A percentile compares a stretch with the other conserved stretches of the same genome.
Evolutionary conservation across 352 stramenopile species (phyloP).

Genomic region (Hyaloperonospora arabidopsidis): DNA sequence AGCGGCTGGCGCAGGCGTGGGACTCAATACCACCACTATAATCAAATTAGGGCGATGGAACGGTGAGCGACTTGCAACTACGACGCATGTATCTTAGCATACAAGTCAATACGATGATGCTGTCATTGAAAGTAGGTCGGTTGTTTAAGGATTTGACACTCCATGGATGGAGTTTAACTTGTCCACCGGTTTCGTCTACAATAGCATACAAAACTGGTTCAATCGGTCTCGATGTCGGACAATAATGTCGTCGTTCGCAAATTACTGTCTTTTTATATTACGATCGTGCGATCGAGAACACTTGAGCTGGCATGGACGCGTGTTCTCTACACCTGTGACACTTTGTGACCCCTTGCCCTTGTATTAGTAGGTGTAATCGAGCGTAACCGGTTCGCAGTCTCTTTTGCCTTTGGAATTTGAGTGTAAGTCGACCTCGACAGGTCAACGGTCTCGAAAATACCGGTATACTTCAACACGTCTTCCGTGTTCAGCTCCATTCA

Average conservation of each 20-base stretch:
- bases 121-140: too few species aligned
- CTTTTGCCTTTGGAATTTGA: background rate
- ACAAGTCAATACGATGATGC: background rate
- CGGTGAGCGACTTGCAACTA: background rate
- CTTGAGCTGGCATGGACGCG: background rate
- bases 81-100: background rate
- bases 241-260: too few species aligned
- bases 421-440: too few species aligned
- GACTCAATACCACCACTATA: conserved; percentile 17
- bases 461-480: background rate
- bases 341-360: too few species aligned
- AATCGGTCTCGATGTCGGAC: too few species aligned
- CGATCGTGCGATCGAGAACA: conserved; percentile 1
- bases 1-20: conserved; percentile 45
- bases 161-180: too few species aligned
- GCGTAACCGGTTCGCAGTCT: background rate
- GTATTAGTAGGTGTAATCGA: conserved; percentile 13
- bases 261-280: too few species aligned
- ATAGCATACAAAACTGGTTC: too few species aligned
- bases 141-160: too few species aligned
- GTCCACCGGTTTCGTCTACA: too few species aligned
- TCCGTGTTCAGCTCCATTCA: background rate
- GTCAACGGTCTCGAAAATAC: too few species aligned
- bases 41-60: conserved; percentile 18
- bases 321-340: too few species aligned